These are phyloP conservation scores for Peronospora destructor DNA, from an alignment of 352 stramenopile species.

Conservation along the genomic window DNA sequence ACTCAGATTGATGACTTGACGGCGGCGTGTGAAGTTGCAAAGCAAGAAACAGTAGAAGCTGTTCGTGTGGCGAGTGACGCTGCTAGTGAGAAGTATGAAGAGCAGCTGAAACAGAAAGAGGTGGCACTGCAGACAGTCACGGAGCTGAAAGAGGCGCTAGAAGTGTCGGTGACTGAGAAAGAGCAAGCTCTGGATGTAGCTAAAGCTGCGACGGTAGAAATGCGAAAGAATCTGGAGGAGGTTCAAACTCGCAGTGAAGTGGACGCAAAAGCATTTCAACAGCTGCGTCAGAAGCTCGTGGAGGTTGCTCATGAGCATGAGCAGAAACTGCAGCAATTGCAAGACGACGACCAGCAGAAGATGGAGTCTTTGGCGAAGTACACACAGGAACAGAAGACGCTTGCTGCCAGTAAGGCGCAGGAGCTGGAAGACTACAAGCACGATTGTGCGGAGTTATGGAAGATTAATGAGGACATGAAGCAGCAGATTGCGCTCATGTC, in stretches of 20 bases:
- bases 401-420: constrained; percentile 35
- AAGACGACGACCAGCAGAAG: constrained; percentile 14
- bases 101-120: constrained; percentile 37
- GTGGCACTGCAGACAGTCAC: constrained; percentile 10
- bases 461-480: constrained; percentile 73
- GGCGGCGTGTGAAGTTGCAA: constrained; percentile 28
- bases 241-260: constrained; percentile 22
- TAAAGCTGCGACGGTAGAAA: constrained; percentile 8
- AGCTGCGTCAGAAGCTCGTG: constrained; percentile 20
- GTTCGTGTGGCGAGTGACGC: constrained; percentile 25
- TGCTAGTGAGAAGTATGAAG: constrained; percentile 22
- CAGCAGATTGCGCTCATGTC: constrained; percentile 57
- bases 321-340: constrained; percentile 19
- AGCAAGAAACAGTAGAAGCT: constrained; percentile 32
- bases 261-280: constrained; percentile 14
- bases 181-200: constrained; percentile 22
- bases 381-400: constrained; percentile 21
- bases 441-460: constrained; percentile 73
- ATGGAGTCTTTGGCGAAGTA: constrained; percentile 19
- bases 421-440: constrained; percentile 74
- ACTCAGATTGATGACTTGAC: constrained; percentile 35
- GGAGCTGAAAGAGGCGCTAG: constrained; percentile 19
- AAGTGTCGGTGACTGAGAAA: constrained; percentile 32
- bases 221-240: constrained; percentile 21
- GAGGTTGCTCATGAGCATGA: constrained; percentile 14